Evolutionary conservation across 2,329 filamentous ascomycete genomes (phyloP).

Genomic region (Fusarium acutatum): DNA sequence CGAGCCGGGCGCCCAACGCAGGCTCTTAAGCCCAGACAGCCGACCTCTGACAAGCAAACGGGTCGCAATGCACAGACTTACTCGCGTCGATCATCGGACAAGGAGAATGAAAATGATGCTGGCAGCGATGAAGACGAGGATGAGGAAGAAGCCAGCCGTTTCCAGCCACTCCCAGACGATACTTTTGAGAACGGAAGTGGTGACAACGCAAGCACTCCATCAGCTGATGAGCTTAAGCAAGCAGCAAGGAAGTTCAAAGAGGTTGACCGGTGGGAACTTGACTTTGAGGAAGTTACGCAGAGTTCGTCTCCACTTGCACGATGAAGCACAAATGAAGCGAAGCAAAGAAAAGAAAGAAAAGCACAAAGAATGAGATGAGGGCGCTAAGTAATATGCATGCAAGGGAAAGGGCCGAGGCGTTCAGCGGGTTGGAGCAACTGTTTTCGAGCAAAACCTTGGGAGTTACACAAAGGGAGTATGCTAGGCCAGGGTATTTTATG

Average conservation of each 20-base stretch:
- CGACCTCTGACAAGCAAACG: conserved; percentile 30
- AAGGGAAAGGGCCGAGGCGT: conserved; percentile 8
- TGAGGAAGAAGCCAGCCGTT: conserved; percentile 48
- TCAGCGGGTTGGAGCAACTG: conserved; percentile 3
- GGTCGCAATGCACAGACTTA: conserved; percentile 57
- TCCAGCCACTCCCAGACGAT: conserved; percentile 57
- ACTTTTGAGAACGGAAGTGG: conserved; percentile 48
- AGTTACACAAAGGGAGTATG: conserved; percentile 24
- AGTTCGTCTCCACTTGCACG: conserved; percentile 63
- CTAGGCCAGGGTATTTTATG: conserved; percentile 14
- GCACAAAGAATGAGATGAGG: neutral
- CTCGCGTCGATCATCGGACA: conserved; percentile 61
- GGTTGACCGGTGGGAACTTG: conserved; percentile 74
- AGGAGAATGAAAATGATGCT: conserved; percentile 59
- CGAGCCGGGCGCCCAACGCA: conserved; percentile 37
- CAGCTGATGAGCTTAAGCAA: conserved; percentile 64
- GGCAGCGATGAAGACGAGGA: conserved; percentile 45
- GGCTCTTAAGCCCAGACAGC: conserved; percentile 39
- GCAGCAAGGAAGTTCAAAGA: conserved; percentile 72
- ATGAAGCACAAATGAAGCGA: conserved; percentile 41
- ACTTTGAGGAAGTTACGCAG: conserved; percentile 70
- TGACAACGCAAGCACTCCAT: conserved; percentile 49
- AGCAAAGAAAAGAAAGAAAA: neutral
- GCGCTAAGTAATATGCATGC: neutral
- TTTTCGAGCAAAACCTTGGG: conserved; percentile 15